Percentiles rank a stretch among this genome's conserved stretches.
Conservation (phyloP, 1,284 basidiomycete species). For the Malassezia slooffiae region DNA sequence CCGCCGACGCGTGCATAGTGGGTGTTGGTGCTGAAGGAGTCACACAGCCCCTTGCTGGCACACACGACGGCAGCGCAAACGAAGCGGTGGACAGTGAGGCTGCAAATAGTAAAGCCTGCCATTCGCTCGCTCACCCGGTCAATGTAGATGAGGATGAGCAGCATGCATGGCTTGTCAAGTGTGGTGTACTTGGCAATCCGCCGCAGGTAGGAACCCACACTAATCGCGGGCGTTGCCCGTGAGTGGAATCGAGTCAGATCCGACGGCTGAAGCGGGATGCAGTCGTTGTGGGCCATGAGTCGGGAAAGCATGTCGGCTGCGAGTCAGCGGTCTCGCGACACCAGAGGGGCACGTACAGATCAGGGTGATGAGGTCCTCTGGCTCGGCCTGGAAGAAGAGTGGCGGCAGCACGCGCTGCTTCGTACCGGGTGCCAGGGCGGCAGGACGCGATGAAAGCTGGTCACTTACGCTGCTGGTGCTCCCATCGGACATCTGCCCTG, state of each 20-base stretch:
- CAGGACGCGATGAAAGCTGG: neutral
- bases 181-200: conserved; percentile 45
- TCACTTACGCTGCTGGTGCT: neutral
- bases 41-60: conserved; percentile 43
- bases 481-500: no score
- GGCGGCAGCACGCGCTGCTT: conserved; percentile 20
- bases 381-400: conserved; percentile 38
- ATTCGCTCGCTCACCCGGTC: conserved; percentile 42
- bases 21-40: conserved; percentile 43
- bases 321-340: neutral
- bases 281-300: conserved; percentile 42
- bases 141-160: conserved; percentile 45
- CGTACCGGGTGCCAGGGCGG: neutral
- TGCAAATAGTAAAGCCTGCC: conserved; percentile 42
- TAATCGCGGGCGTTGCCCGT: conserved; percentile 39
- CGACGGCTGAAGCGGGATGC: conserved; percentile 40
- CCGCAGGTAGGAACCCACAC: conserved; percentile 34
- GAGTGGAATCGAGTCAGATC: conserved; percentile 44
- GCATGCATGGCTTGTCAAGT: conserved; percentile 41
- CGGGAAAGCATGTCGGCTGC: conserved; percentile 40
- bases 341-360: conserved; percentile 25
- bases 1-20: conserved; percentile 45
- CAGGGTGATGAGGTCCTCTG: conserved; percentile 37
- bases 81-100: conserved; percentile 44
- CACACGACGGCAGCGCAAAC: conserved; percentile 43